phyloP scores from a whole-genome alignment of 2,329 filamentous ascomycete species.

The Fonsecaea erecta region DNA sequence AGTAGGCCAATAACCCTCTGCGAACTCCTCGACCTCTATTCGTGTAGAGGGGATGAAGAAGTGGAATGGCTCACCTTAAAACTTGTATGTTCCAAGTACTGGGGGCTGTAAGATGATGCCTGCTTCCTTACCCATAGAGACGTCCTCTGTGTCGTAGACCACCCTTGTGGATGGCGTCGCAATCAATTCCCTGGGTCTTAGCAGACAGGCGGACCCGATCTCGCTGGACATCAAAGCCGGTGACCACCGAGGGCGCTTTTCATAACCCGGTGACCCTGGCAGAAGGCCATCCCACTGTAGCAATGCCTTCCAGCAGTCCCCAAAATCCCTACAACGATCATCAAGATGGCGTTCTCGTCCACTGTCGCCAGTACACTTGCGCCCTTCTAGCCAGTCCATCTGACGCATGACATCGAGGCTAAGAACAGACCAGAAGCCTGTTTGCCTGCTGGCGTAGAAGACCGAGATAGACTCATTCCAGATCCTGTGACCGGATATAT shows the following conservation, averaged over 20 bases:
- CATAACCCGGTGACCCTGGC: too few relatives aligned
- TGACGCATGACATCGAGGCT: neutral
- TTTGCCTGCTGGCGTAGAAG: neutral
- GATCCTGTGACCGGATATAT: neutral
- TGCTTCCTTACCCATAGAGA: neutral
- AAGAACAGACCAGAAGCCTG: neutral
- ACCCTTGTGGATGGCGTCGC: neutral
- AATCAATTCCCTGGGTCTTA: neutral
- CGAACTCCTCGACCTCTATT: neutral
- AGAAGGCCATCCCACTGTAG: neutral
- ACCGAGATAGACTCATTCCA: neutral
- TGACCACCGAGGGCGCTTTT: neutral
- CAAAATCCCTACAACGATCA: neutral
- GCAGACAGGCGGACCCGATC: neutral
- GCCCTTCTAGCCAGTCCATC: neutral
- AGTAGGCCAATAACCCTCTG: neutral
- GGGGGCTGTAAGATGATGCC: too few relatives aligned
- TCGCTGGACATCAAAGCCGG: neutral
- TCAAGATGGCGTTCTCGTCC: neutral
- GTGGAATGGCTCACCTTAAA: neutral
- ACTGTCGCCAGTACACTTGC: neutral
- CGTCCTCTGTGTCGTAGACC: neutral
- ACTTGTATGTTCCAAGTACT: too few relatives aligned
- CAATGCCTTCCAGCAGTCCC: neutral
- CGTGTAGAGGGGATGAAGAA: neutral